Percentiles rank a stretch among this genome's conserved stretches.
phyloP scores from a whole-genome alignment of 208 protist genomes.

The Wallacemonas collosoma region DNA sequence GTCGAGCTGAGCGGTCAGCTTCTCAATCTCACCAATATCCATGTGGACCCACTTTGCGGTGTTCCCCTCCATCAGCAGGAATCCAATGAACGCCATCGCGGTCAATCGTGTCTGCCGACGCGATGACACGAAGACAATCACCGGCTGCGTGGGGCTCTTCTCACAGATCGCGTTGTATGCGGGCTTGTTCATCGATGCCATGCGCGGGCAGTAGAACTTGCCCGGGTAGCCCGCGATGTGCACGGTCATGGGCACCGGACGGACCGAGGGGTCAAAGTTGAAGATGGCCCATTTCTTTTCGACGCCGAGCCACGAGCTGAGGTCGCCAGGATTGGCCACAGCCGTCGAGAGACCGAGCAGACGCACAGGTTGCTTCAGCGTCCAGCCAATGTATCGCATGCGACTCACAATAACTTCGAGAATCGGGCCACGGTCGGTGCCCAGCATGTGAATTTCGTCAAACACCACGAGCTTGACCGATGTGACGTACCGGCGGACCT shows the following conservation, averaged over 20 bases:
- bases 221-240: constrained; percentile 97
- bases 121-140: constrained; percentile 99
- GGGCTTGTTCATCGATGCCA: constrained; percentile 99
- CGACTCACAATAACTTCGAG: constrained; percentile 99
- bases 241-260: constrained; percentile 97
- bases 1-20: constrained; percentile 63
- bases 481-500: constrained; percentile 95
- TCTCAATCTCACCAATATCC: constrained; percentile 88
- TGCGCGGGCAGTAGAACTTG: constrained; percentile 98
- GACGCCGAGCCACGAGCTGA: constrained; percentile 99
- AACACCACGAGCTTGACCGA: constrained; percentile 97
- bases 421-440: constrained; percentile 98
- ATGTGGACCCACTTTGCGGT: constrained; percentile 94
- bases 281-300: constrained; percentile 93
- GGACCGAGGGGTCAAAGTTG: constrained; percentile 98
- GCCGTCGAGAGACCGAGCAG: constrained; percentile 99
- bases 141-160: constrained; percentile 94
- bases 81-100: constrained; percentile 98
- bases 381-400: constrained; percentile 98
- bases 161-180: constrained; percentile 97
- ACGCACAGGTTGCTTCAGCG: constrained; percentile 92
- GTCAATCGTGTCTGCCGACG: constrained; percentile 98
- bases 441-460: constrained; percentile 99
- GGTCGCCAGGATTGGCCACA: constrained; percentile 98
- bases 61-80: constrained; percentile 91